Conservation (phyloP, 2,329 filamentous ascomycete species). For the Fusarium phyllophilum region DNA sequence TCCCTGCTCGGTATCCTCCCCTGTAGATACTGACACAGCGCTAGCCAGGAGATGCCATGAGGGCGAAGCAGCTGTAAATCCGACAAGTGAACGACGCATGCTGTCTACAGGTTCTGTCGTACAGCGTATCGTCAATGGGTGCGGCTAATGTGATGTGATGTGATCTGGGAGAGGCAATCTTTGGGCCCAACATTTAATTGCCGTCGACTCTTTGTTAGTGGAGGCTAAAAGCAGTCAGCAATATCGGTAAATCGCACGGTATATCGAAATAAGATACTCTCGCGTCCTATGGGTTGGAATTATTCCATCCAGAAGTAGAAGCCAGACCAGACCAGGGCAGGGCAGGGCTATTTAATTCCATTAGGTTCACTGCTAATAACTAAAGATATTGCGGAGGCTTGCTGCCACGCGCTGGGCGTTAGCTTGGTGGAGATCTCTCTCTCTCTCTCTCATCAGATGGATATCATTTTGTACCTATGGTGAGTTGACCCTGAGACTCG, state of each 20-base stretch:
- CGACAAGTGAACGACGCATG: constrained; percentile 3
- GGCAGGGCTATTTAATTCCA: constrained; percentile 25
- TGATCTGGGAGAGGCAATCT: constrained; percentile 20
- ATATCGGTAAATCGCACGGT: constrained; percentile 25
- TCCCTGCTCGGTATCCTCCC: constrained; percentile 29
- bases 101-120: neutral
- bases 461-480: neutral
- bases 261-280: constrained; percentile 14
- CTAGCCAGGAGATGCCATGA: constrained; percentile 33
- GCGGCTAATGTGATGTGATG: constrained; percentile 20
- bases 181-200: neutral
- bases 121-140: constrained; percentile 16
- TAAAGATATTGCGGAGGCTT: constrained; percentile 26
- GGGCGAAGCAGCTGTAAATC: constrained; percentile 6
- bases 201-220: neutral
- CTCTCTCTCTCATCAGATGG: neutral
- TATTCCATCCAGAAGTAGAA: constrained; percentile 19
- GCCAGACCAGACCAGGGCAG: constrained; percentile 12
- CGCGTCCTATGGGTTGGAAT: constrained; percentile 8
- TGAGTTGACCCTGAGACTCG: constrained; percentile 1
- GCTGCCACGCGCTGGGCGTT: constrained; percentile 26
- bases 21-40: constrained; percentile 39
- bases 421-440: constrained; percentile 25
- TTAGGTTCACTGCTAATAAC: neutral
- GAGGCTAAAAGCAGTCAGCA: constrained; percentile 15